Conservation (phyloP, 2,329 filamentous ascomycete species). For the Aureobasidium lini region DNA sequence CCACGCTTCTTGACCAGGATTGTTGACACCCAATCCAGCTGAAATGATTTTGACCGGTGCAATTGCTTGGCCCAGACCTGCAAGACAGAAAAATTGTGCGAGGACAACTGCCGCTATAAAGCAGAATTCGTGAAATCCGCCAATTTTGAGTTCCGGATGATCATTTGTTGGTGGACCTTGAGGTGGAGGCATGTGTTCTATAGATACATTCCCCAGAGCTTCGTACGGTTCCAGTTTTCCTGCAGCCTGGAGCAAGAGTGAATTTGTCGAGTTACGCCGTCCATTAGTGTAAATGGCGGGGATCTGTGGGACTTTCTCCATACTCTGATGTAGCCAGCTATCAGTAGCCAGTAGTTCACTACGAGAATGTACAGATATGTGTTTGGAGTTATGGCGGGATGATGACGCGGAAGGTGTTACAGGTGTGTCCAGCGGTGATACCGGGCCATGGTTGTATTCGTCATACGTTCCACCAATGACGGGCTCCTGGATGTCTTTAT, state of each 20-base stretch:
- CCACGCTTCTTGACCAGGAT: conserved; percentile 38
- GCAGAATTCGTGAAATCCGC: conserved; percentile 18
- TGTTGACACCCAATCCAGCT: conserved; percentile 32
- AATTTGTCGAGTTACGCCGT: conserved; percentile 20
- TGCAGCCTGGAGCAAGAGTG: conserved; percentile 18
- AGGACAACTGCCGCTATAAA: conserved; percentile 22
- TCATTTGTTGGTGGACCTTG: neutral
- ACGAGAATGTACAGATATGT: conserved; percentile 26
- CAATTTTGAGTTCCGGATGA: conserved; percentile 16
- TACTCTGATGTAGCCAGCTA: conserved; percentile 17
- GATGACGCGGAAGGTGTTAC: conserved; percentile 12
- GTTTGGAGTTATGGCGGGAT: conserved; percentile 26
- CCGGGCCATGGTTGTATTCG: neutral
- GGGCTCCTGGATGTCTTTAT: conserved; percentile 12
- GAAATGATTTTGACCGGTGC: conserved; percentile 41
- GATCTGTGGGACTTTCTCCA: conserved; percentile 19
- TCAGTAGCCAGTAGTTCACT: conserved; percentile 22
- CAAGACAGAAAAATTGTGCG: conserved; percentile 24
- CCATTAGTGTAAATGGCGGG: conserved; percentile 21
- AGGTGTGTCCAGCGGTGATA: conserved; percentile 12
- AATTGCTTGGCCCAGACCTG: conserved; percentile 25
- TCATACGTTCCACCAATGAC: conserved; percentile 6
- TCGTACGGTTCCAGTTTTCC: conserved; percentile 14
- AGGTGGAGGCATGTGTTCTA: conserved; percentile 6
- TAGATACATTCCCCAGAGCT: conserved; percentile 17